These are phyloP conservation scores for Penicillium psychrofluorescens DNA, from an alignment of 495 filamentous ascomycete species.

Conservation along the genomic window DNA sequence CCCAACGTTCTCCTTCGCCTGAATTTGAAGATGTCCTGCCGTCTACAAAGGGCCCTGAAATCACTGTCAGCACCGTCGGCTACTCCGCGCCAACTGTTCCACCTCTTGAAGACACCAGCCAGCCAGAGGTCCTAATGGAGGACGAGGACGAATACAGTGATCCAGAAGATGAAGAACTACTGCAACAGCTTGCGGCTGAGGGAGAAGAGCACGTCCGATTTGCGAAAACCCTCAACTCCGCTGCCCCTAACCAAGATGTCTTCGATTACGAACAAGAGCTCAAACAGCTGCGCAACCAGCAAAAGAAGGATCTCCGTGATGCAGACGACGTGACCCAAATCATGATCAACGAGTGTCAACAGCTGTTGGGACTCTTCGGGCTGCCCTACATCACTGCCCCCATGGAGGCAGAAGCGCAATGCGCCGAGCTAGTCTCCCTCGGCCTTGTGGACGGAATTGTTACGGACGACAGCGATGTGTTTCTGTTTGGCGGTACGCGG, in stretches of 20 bases:
- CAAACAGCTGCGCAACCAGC: slow-evolving; percentile 78
- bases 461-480: slow-evolving; percentile 97
- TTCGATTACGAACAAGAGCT: slow-evolving; percentile 82
- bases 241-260: slow-evolving; percentile 48
- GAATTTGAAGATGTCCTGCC: slow-evolving; percentile 44
- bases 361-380: slow-evolving; percentile 82
- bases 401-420: slow-evolving; percentile 98
- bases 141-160: slow-evolving; percentile 60
- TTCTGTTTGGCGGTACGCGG: slow-evolving; percentile 90
- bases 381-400: slow-evolving; percentile 94
- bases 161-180: slow-evolving; percentile 83
- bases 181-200: slow-evolving; percentile 78
- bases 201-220: slow-evolving; percentile 90
- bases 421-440: slow-evolving; percentile 78
- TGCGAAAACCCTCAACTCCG: slow-evolving; percentile 73
- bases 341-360: slow-evolving; percentile 94
- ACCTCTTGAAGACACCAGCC: slow-evolving; percentile 14
- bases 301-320: slow-evolving; percentile 91
- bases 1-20: slow-evolving; percentile 38
- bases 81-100: background rate
- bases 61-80: slow-evolving; percentile 5
- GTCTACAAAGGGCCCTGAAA: slow-evolving; percentile 3
- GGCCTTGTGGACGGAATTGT: slow-evolving; percentile 94
- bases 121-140: slow-evolving; percentile 21
- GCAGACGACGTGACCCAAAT: slow-evolving; percentile 91